Evolutionary conservation across 768 basidiomycete species (phyloP).

Genomic region (Wakefieldia striispora): DNA sequence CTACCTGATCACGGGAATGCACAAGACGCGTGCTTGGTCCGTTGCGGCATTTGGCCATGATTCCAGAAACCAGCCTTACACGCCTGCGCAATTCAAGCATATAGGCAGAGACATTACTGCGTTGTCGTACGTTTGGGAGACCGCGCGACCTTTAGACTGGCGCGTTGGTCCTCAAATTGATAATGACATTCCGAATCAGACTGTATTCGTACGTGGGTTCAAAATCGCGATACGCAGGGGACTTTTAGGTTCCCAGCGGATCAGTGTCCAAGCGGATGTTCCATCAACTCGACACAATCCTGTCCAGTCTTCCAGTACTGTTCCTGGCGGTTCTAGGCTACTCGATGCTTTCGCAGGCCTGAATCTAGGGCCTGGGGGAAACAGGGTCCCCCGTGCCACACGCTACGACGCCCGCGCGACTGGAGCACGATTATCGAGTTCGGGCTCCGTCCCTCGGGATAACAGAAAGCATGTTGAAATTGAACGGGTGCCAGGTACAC

Average conservation of each 20-base stretch:
- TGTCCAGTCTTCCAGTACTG: neutral
- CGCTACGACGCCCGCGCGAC: too few species aligned
- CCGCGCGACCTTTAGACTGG: slow-evolving; percentile 2
- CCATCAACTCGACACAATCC: neutral
- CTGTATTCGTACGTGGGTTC: slow-evolving; percentile 23
- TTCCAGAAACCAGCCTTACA: neutral
- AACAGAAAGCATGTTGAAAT: neutral
- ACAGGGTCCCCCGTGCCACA: too few species aligned
- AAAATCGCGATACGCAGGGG: slow-evolving; percentile 8
- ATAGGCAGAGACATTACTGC: slow-evolving; percentile 1
- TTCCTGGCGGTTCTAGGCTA: neutral
- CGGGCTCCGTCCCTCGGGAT: too few species aligned
- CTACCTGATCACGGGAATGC: slow-evolving; percentile 22
- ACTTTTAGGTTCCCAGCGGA: neutral
- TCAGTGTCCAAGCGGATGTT: neutral
- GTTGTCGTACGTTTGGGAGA: slow-evolving; percentile 8
- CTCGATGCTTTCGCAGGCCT: neutral
- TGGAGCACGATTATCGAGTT: too few species aligned
- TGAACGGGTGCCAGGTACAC: neutral
- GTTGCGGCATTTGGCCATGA: slow-evolving; percentile 18
- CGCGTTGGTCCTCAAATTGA: slow-evolving; percentile 1
- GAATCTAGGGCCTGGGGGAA: too few species aligned
- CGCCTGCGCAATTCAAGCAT: slow-evolving; percentile 9
- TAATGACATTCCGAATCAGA: slow-evolving; percentile 11
- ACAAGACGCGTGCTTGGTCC: slow-evolving; percentile 22